Conservation (phyloP, 768 basidiomycete genomes). For the Dendrothele bispora region DNA sequence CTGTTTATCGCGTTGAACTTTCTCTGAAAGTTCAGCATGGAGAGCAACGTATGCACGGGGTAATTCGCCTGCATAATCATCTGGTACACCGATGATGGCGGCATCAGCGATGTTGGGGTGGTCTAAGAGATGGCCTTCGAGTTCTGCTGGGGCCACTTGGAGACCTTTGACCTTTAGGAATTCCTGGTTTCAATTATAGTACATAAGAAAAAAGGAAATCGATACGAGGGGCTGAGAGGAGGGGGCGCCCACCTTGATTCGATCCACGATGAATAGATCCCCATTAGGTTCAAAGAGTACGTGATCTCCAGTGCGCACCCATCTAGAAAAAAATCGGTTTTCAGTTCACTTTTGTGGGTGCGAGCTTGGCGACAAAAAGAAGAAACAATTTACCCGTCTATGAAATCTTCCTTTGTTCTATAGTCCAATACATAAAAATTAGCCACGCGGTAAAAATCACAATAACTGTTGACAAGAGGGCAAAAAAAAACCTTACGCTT, state of each 20-base stretch:
- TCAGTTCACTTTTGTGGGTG: conserved; percentile 26
- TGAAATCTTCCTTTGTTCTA: conserved; percentile 26
- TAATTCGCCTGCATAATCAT: conserved; percentile 53
- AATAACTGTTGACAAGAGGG: background rate
- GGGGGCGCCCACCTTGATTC: conserved; percentile 41
- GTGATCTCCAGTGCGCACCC: conserved; percentile 48
- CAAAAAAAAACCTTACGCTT: conserved; percentile 34
- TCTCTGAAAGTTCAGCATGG: conserved; percentile 26
- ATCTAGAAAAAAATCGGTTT: conserved; percentile 29
- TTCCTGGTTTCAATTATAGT: background rate
- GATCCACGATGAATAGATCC: conserved; percentile 50
- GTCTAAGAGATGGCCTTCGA: conserved; percentile 43
- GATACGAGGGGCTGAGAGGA: background rate
- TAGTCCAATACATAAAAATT: too few relatives aligned
- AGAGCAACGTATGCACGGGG: conserved; percentile 54
- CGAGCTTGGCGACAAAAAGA: too few relatives aligned
- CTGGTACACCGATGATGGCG: conserved; percentile 46
- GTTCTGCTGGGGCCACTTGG: conserved; percentile 33
- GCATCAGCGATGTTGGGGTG: conserved; percentile 41
- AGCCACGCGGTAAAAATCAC: background rate
- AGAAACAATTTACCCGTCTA: conserved; percentile 34
- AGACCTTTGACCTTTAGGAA: conserved; percentile 23
- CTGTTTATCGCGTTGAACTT: conserved; percentile 15
- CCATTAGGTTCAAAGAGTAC: conserved; percentile 44
- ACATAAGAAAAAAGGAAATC: background rate